Base-by-base conservation (phyloP, 1,284 basidiomycete genomes). In the Trichosporon ovoides region DNA sequence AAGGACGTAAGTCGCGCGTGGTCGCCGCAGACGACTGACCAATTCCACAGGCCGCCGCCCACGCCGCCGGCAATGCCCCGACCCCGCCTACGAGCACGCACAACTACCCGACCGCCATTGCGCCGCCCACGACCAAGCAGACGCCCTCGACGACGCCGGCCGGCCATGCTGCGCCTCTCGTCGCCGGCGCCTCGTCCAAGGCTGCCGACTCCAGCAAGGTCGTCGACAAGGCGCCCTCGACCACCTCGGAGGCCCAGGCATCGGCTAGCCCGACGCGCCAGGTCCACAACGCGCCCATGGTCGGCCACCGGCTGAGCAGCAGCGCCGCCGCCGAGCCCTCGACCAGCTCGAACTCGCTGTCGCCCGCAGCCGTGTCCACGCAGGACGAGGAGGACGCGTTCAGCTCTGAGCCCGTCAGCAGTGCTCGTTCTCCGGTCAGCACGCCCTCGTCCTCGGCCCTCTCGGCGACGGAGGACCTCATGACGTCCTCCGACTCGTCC, bases 391-490 rank as follows among this genome's bases (percentile, higher is more conserved):
- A 31, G 43, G 43, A 48, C 16, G 22, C 16, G 13, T 28, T 19
- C 24, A 22, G 22, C 43, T 48, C 43, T 31, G 28, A 31, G 28
- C 28, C 28, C 5, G 28, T 31, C 28, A 31, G 28, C 28, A 31
- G 28, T 31, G 37, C 37, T 13, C 43, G 22, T 48, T 48, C 43
- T 28, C 43, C 43, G 43, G 43, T 48, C 43, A 48, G 43, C 43
- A 48, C 43, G 4, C 28, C 28, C 28, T 31, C 28, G 28, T 24
- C 43, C 28, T 48, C 43, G 22, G 43, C 22, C 22, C 14, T 12
- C 16, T 12, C 24, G 40, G 40, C 24, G 40, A 24, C 40, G 22
- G 40, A 48, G 43, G 28, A 31, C 28, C 5, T 31, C 28, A 5
- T 9, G 28, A 31, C 28, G 28, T 24, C 43, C 28, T 48, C 43